Evolutionary conservation across 345 rosid genomes (phyloP).

Genomic region (Moringa oleifera): DNA sequence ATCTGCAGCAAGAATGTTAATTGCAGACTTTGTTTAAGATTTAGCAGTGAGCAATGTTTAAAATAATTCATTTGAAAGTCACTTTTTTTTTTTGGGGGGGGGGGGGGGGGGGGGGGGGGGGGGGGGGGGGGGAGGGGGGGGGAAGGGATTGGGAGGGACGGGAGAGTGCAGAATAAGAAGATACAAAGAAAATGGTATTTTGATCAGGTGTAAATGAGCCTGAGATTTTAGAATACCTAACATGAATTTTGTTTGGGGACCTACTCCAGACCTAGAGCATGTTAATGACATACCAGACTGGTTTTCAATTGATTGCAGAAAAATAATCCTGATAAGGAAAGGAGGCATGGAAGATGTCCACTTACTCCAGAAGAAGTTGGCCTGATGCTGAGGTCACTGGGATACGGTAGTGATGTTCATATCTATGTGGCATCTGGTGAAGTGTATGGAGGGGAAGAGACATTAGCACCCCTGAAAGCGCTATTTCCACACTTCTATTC

Average conservation of each 20-base stretch:
- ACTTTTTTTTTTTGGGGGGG: no score
- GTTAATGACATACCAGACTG: not conserved
- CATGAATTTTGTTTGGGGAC: not conserved
- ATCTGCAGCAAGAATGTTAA: not conserved
- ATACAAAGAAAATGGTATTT: not conserved
- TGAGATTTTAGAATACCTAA: not conserved
- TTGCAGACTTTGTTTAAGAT: not conserved
- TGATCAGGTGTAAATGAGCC: not conserved
- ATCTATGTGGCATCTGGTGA: slow-evolving; percentile 98
- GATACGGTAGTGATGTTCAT: slow-evolving; percentile 85
- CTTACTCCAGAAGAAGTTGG: slow-evolving; percentile 97
- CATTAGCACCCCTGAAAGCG: slow-evolving; percentile 73
- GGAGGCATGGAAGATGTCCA: slow-evolving; percentile 98
- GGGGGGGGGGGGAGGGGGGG: not conserved
- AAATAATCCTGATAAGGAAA: slow-evolving; percentile 75
- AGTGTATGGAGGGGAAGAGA: slow-evolving; percentile 81
- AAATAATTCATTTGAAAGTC: not conserved
- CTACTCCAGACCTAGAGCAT: not conserved
- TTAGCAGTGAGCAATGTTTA: not conserved
- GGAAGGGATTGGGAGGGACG: not conserved
- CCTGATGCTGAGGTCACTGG: slow-evolving; percentile 90
- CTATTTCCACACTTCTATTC: slow-evolving; percentile 87
- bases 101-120: not conserved
- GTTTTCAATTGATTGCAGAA: slow-evolving; percentile 37
- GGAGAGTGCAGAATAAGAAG: no score